Evolutionary conservation across 331 rosid species (phyloP).

Genomic region (Ulmus americana): DNA sequence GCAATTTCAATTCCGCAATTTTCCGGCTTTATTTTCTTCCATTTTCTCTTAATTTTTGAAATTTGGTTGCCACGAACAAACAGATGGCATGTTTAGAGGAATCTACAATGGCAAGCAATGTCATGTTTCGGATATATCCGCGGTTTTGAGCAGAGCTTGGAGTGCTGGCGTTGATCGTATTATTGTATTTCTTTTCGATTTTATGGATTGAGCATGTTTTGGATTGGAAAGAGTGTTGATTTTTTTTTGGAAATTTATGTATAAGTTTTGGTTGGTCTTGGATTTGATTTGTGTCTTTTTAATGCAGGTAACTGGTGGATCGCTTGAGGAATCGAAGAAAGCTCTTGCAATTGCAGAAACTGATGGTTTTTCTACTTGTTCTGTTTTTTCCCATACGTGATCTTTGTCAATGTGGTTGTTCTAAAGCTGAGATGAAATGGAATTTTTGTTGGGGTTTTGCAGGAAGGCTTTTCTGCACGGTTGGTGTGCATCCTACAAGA

Average conservation of each 20-base stretch:
- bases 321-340: conserved; percentile 81
- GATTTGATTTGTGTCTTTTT: conserved; percentile 20
- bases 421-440: background rate
- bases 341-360: conserved; percentile 86
- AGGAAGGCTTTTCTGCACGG: conserved; percentile 90
- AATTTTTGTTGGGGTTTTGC: conserved; percentile 19
- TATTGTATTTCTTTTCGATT: conserved; percentile 37
- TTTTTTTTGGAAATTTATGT: too few relatives aligned
- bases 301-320: conserved; percentile 85
- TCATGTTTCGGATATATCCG: conserved; percentile 63
- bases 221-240: too few relatives aligned
- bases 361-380: conserved; percentile 44
- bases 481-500: conserved; percentile 96
- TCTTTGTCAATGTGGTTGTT: background rate
- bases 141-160: conserved; percentile 85
- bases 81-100: conserved; percentile 97
- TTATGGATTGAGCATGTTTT: background rate
- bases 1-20: conserved; percentile 7
- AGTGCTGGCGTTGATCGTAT: conserved; percentile 81
- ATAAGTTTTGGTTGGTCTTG: background rate
- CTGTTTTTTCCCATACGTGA: background rate
- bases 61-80: background rate
- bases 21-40: background rate
- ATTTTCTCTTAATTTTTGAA: background rate
- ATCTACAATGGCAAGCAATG: conserved; percentile 86